Base-by-base conservation (phyloP, 179 eudicot species). In the Gypsophila paniculata region DNA sequence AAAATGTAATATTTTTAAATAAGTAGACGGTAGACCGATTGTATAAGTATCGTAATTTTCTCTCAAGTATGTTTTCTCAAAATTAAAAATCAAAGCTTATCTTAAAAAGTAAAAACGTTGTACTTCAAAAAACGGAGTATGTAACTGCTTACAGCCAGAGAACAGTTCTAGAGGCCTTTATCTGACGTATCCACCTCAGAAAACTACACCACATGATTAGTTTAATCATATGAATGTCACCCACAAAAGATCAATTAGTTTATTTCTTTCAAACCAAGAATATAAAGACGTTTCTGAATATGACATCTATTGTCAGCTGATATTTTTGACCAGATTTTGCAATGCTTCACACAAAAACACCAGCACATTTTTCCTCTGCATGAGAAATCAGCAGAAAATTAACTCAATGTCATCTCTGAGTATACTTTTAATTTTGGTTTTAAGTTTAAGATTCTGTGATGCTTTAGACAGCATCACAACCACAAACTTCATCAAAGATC, bases 401-500 rank as follows among this genome's bases (percentile, higher is more conserved):
- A 48, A 68, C 53, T 59, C 26, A 29, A 68, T 68, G 72, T n/a
- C 72, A 29, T 32, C 7, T 51, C 26, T 68, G 39, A n/a, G 44
- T n/a, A 18, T 76, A 46, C 66, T 76, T 58, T 38, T 71, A 12
- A 21, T 76, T 10, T 55, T 76, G 7, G 0, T 15, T 0, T 17
- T 52, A 14, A 25, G 8, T 55, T 63, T 53, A n/a, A 39, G 51
- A 5, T 21, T 53, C 66, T 57, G 49, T 64, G 19, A 15, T 12
- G 67, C 67, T 5, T 3, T 8, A 14, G 68, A 48, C 60, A 51
- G 46, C 12, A 72, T 72, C 17, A 77, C 69, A 17, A 4, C 69
- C 61, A 64, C 75, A 59, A 54, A 49, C 18, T 65, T 26, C 32
- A 65, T 77, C 18, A 72, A 34, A 60, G 72, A 77, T 67, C 49